Base-by-base conservation (phyloP, 352 stramenopile genomes). In the Globisporangium takayamanum region DNA sequence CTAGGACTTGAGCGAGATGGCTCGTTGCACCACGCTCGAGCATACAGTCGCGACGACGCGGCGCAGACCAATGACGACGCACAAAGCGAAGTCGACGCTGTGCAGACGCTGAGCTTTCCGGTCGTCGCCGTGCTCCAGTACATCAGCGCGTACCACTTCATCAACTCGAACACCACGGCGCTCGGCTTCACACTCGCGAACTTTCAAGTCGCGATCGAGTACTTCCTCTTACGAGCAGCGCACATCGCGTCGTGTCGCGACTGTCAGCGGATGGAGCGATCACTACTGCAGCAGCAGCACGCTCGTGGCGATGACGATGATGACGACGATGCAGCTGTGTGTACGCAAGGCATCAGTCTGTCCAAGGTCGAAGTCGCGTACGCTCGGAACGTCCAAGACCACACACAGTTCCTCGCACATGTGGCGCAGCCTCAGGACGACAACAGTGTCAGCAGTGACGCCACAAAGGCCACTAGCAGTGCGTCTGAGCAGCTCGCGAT, bases 161-260 rank as follows among this genome's bases (percentile, higher is more conserved):
- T 93, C 68, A 89, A 90, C 64, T 89, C 80, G 11, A 89, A 87
- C 58, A 88, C 79, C 8, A 89, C 84, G 11, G 80, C 79, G 15
- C 56, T 93, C 16, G 84, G 84, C 25, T 93, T 89, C 58, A 89
- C 79, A 46, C 73, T 91, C 26, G 84, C 80, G 10, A 93, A 86
- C 41, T 93, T 91, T 48, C 79, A 91, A 66, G 81, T 93, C 33
- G 84, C 79, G 8, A 54, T 89, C 33, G 78, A 91, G 57, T 91
- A 80, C 62, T 89, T 91, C n/a, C 42, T 89, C 18, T 66, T 87
- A 65, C 76, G 73, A 25, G 76, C 66, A 3, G 46, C 59, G 7
- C 65, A 72, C 41, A 20, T 66, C 0, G 48, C 62, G 30, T 63
- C 48, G 45, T 75, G 67, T 46, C 59, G 61, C 2, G 30, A 62